Evolutionary conservation across 306 rosid genomes (phyloP).

Genomic region (Nissolia schottii): DNA sequence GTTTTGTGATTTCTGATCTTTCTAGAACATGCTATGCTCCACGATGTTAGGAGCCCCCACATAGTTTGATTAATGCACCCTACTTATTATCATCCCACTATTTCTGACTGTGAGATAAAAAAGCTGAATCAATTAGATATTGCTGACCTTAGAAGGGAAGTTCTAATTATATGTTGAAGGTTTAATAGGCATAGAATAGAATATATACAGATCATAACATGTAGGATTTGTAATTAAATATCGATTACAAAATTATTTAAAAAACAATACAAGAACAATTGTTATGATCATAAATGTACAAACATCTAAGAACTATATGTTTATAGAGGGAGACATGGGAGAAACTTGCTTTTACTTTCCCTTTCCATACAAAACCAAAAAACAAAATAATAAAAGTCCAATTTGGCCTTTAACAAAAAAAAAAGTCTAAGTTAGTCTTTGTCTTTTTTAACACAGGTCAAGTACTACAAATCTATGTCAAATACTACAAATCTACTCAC

Average conservation of each 20-base stretch:
- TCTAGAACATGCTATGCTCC: not conserved
- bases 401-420: too few species aligned
- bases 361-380: not conserved
- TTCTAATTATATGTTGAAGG: not conserved
- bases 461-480: too few species aligned
- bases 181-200: not conserved
- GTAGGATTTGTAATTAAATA: not conserved
- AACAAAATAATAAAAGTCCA: too few species aligned
- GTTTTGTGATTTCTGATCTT: not conserved
- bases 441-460: too few species aligned
- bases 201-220: not conserved
- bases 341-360: constrained; percentile 2
- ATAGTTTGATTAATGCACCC: not conserved
- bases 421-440: too few species aligned
- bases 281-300: not conserved
- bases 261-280: not conserved
- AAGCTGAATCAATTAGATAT: not conserved
- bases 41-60: constrained; percentile 15
- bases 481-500: too few species aligned
- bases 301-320: not conserved
- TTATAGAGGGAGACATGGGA: not conserved
- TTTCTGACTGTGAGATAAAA: not conserved
- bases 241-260: not conserved
- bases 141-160: not conserved
- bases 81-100: not conserved